Percentiles rank a stretch among this genome's conserved stretches.
These are phyloP conservation scores for Geranium rotundifolium DNA, from an alignment of 345 rosid genomes.

Conservation along the genomic window DNA sequence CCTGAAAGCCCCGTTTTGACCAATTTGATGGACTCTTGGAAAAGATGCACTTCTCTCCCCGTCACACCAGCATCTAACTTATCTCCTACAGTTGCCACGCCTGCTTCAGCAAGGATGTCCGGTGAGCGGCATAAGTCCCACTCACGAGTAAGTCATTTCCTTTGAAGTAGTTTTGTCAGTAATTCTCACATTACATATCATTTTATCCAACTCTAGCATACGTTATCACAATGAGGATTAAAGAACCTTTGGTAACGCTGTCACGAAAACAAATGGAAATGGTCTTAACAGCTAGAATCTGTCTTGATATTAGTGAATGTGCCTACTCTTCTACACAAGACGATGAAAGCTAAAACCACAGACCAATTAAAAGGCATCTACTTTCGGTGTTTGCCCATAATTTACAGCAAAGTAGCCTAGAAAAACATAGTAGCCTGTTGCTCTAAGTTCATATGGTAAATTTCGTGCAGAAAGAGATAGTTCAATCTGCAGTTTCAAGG, in stretches of 20 bases:
- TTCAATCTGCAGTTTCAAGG: conserved; percentile 46
- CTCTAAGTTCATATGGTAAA: conserved; percentile 1
- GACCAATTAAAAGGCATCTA: not conserved
- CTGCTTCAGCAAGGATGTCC: conserved; percentile 47
- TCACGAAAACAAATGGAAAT: not conserved
- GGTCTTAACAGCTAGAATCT: not conserved
- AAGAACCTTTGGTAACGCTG: not conserved
- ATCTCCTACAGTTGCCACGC: conserved; percentile 51
- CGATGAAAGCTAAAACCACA: not conserved
- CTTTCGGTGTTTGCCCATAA: not conserved
- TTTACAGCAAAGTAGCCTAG: not conserved
- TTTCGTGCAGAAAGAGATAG: conserved; percentile 46
- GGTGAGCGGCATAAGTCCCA: conserved; percentile 34
- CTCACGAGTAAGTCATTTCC: conserved; percentile 24
- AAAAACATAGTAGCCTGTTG: not conserved
- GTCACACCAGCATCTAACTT: conserved; percentile 47
- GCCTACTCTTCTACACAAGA: not conserved
- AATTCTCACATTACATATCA: not conserved
- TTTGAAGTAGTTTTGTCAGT: not conserved
- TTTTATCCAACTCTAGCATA: not conserved
- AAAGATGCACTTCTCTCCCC: conserved; percentile 73
- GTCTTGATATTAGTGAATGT: too few species aligned
- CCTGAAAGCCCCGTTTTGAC: conserved; percentile 36
- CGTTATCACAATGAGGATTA: not conserved
- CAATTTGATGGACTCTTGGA: conserved; percentile 39